Percentiles rank a stretch among this genome's conserved stretches.
Evolutionary conservation across 2,329 filamentous ascomycete species (phyloP).

Genomic region (Xylariaceae sp.): DNA sequence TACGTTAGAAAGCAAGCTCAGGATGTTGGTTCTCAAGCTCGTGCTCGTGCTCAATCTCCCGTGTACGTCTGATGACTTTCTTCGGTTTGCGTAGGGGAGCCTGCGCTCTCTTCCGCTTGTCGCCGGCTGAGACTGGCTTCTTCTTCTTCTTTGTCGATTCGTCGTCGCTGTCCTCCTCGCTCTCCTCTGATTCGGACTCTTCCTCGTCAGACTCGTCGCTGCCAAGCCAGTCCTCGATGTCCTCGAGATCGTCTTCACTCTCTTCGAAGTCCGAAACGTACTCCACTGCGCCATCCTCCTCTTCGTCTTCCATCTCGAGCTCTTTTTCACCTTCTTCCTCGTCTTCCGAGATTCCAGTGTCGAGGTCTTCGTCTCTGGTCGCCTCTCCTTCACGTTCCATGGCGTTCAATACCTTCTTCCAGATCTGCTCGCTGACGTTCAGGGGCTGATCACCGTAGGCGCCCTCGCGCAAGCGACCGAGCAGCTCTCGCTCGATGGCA

Average conservation of each 20-base stretch:
- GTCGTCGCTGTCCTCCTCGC: slow-evolving; percentile 49
- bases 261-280: slow-evolving; percentile 90
- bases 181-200: slow-evolving; percentile 54
- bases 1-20: slow-evolving; percentile 31
- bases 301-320: slow-evolving; percentile 47
- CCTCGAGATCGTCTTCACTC: slow-evolving; percentile 70
- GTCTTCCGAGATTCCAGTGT: slow-evolving; percentile 75
- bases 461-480: slow-evolving; percentile 84
- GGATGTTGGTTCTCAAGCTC: slow-evolving; percentile 43
- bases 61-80: slow-evolving; percentile 53
- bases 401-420: slow-evolving; percentile 92
- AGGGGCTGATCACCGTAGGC: slow-evolving; percentile 92
- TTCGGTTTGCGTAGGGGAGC: slow-evolving; percentile 44
- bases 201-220: slow-evolving; percentile 58
- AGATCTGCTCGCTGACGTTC: slow-evolving; percentile 91
- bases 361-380: slow-evolving; percentile 76
- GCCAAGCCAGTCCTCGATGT: slow-evolving; percentile 90
- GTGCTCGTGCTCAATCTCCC: slow-evolving; percentile 74
- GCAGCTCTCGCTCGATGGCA: slow-evolving; percentile 89
- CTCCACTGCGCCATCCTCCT: slow-evolving; percentile 73
- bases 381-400: slow-evolving; percentile 85
- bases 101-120: slow-evolving; percentile 41
- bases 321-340: slow-evolving; percentile 60
- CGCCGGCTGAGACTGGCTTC: slow-evolving; percentile 37
- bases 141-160: slow-evolving; percentile 48